phyloP scores from a whole-genome alignment of 352 stramenopile species.

The Pythium phragmiticola region DNA sequence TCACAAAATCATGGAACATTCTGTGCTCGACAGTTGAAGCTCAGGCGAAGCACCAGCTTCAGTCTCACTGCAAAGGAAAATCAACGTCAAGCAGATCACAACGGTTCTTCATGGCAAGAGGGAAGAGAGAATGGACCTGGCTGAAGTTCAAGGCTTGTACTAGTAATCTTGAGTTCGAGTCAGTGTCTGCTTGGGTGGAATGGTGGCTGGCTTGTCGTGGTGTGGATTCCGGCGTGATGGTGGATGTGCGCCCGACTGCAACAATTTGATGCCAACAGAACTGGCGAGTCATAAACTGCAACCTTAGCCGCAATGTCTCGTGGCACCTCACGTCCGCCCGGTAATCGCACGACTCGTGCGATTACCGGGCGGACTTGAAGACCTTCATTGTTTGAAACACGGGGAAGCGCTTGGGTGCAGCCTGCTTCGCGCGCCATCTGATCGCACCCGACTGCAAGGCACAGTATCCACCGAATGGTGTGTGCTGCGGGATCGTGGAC shows the following conservation, averaged over 20 bases:
- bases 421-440: no score
- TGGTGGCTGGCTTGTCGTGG: background rate
- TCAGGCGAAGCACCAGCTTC: background rate
- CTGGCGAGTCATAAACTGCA: background rate
- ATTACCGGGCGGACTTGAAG: no score
- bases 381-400: no score
- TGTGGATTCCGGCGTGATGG: slow-evolving; percentile 20
- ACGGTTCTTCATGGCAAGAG: background rate
- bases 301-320: background rate
- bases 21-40: slow-evolving; percentile 5
- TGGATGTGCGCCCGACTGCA: slow-evolving; percentile 12
- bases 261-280: background rate
- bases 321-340: background rate
- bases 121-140: background rate
- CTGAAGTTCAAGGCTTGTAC: no score
- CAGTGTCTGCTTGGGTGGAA: background rate
- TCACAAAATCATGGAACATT: slow-evolving; percentile 18
- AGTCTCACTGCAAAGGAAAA: no score
- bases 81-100: no score
- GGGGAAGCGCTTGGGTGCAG: no score
- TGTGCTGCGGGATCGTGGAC: no score
- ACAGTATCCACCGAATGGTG: no score
- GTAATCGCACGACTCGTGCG: no score
- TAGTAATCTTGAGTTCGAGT: no score
- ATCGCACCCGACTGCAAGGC: no score